Evolutionary conservation across 1,284 basidiomycete species (phyloP), one percentile per base, ranked within the genome.

Genomic region (Neotropicomus parvogracilis): DNA sequence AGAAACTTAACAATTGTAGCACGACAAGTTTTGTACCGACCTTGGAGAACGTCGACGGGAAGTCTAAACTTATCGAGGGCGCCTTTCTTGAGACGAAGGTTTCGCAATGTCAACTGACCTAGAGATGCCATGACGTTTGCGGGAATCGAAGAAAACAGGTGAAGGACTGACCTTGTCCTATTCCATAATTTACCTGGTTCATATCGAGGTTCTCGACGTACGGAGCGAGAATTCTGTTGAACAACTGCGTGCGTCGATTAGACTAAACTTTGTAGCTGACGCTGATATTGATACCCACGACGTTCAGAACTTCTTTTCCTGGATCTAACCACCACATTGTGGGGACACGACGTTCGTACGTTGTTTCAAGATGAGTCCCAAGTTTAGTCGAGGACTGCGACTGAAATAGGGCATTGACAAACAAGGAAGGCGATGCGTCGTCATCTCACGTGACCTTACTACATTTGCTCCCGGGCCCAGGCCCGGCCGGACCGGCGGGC

Each of bases 171-270:
- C 95, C 95, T 76, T 91, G 88, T 61, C 85, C 91, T 57, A 99
- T 91, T 26, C 94, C 95, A 73, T 97, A 88, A 62, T 94, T 95
- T 41, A 99, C 86, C 70, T 97, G 92, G 62, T 90, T 88, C 59
- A 94, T 83, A 69, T 98, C 94, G 66, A 99, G 74, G 61, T 97
- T 97, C 73, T 97, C 94, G 55, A 99, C 90, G 78, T 99, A 98
- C 1, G 92, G 90, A 36, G 92, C 91, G 42, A 97, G 83, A 56
- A 97, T 88, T 58, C 90, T 83, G 69, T 97, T 97, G 73, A 95
- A 89, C 59, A 95, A 67, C 88, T 91, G 48, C 16, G 26, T 11
- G 13, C 20, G 12, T 33, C 17, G 35, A 52, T 10, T 37, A 28
- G 38, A 39, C 19, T 40, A 44, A 32, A 32, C 43, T 21, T 27